Evolutionary conservation across 768 basidiomycete species (phyloP).

Genomic region (Leccinum olivaceopallidum): DNA sequence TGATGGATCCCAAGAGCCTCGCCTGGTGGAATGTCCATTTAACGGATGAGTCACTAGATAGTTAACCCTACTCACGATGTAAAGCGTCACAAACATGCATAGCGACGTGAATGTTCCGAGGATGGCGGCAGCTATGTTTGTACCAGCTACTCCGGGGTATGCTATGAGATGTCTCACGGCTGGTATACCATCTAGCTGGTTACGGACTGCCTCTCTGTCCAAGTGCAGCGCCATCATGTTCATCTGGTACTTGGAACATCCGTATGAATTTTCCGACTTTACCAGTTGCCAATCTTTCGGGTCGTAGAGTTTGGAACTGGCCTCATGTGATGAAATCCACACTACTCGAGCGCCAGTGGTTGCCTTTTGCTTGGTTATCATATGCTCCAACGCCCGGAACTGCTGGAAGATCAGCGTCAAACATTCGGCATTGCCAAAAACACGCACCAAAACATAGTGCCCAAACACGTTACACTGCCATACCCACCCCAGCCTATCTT

Average conservation of each 20-base stretch:
- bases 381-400: slow-evolving; percentile 62
- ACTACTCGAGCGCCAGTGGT: slow-evolving; percentile 58
- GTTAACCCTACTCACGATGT: slow-evolving; percentile 50
- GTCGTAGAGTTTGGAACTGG: slow-evolving; percentile 53
- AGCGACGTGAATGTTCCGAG: slow-evolving; percentile 45
- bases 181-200: slow-evolving; percentile 16
- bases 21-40: slow-evolving; percentile 43
- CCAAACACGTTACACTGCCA: slow-evolving; percentile 89
- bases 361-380: slow-evolving; percentile 47
- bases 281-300: slow-evolving; percentile 72
- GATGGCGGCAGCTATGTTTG: slow-evolving; percentile 55
- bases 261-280: slow-evolving; percentile 62
- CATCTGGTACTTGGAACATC: slow-evolving; percentile 74
- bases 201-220: slow-evolving; percentile 43
- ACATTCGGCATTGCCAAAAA: background rate
- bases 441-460: slow-evolving; percentile 73
- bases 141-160: slow-evolving; percentile 70
- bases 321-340: slow-evolving; percentile 79
- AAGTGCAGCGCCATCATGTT: slow-evolving; percentile 63
- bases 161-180: slow-evolving; percentile 53
- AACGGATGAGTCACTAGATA: background rate
- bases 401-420: slow-evolving; percentile 30
- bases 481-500: slow-evolving; percentile 73
- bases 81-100: slow-evolving; percentile 57
- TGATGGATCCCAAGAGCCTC: slow-evolving; percentile 63